Base-by-base conservation (phyloP, 129 eudicot species). In the Tagetes erecta region DNA sequence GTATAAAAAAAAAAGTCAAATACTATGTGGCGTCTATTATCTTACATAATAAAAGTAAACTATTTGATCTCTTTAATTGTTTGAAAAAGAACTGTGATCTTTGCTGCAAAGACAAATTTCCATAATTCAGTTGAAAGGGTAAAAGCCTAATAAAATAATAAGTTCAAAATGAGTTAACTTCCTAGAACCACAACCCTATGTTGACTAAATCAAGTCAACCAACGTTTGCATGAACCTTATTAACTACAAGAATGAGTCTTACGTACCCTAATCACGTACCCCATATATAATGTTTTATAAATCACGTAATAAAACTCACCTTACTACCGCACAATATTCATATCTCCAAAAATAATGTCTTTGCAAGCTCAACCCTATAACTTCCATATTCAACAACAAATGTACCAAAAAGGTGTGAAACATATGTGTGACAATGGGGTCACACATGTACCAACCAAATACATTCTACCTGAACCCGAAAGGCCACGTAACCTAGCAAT, bases 381-480 rank as follows among this genome's bases (percentile, higher is more conserved):
- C 52, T 12, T 57, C 36, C 41, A 68, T 56, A 68, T 34, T 33
- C 75, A 41, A 9, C 57, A 80, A 31, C 35, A 58, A 10, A 73
- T 77, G 64, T 81, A 87, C 78, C 87, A 83, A 44, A 83, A 85
- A 52, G 93, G 93, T 44, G 90, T 88, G 31, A 83, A 72, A 64
- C 80, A 83, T 79, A 51, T 88, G 10, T 72, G 80, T 12, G 89
- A 88, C 8, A 74, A 70, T 57, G 87, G 93, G 3, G 49, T 85
- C 34, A 71, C 80, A 5, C 85, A 69, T 51, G 59, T 88, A 52
- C 93, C 93, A 30, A 62, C 44, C n/a, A 88, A 83, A 50, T 88
- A 88, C 79, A 65, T 88, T 46, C 74, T 88, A 20, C 88, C 93
- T 64, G 41, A 52, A 27, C 75, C 79, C 62, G 90, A 88, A 45